Percentiles rank a stretch among this genome's conserved stretches.
These are phyloP conservation scores for Ammopiptanthus mongolicus DNA, from an alignment of 306 rosid species.

Conservation along the genomic window DNA sequence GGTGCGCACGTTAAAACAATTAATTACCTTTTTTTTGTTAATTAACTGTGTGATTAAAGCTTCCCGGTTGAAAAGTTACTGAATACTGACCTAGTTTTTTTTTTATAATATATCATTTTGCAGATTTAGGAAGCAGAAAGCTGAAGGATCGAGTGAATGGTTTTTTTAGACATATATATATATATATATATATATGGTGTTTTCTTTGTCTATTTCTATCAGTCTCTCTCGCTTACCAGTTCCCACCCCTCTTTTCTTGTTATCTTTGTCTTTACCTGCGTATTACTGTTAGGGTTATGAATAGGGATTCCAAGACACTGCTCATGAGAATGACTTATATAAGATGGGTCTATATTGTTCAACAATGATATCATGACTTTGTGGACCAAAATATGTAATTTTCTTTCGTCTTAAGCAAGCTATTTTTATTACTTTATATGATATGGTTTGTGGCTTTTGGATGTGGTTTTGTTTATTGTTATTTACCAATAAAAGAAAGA, in stretches of 20 bases:
- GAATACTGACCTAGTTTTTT: neutral
- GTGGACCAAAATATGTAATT: conserved; percentile 34
- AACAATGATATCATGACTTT: conserved; percentile 21
- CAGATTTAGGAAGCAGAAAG: conserved; percentile 52
- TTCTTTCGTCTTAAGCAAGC: neutral
- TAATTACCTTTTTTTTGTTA: too few species aligned
- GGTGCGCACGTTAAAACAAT: conserved; percentile 27
- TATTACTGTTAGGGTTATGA: conserved; percentile 17
- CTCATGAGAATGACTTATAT: conserved; percentile 20
- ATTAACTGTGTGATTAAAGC: neutral
- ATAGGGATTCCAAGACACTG: conserved; percentile 16
- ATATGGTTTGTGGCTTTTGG: neutral
- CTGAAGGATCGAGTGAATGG: neutral
- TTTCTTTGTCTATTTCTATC: neutral
- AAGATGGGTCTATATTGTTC: neutral
- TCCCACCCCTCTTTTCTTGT: neutral
- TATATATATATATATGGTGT: conserved; percentile 20
- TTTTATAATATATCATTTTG: conserved; percentile 3
- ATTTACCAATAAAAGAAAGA: neutral
- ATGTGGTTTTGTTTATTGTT: neutral
- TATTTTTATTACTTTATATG: neutral
- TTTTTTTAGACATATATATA: too few species aligned
- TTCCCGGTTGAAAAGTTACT: neutral
- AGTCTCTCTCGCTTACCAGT: neutral
- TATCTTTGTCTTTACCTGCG: neutral